Conservation (phyloP, 2,329 filamentous ascomycete genomes). For the Nannizziopsis arthrosporioides region DNA sequence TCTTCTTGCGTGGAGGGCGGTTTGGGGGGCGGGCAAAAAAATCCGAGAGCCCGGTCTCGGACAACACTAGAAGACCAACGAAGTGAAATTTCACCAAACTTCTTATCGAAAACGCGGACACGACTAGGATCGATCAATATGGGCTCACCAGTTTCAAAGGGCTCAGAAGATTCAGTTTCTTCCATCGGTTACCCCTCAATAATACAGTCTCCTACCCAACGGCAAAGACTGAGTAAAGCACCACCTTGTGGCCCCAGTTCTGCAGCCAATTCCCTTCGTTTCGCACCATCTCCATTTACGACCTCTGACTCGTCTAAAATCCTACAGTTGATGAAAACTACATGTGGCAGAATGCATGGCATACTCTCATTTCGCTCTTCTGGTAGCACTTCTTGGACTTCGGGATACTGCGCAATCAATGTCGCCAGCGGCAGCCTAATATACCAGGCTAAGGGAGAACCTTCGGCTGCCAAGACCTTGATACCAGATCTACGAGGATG, state of each 20-base stretch:
- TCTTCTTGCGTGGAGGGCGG: slow-evolving; percentile 28
- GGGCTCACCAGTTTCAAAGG: slow-evolving; percentile 24
- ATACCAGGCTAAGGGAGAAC: slow-evolving; percentile 41
- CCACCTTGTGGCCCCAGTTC: slow-evolving; percentile 22
- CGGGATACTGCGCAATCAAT: slow-evolving; percentile 42
- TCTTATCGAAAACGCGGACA: slow-evolving; percentile 25
- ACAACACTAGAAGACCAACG: slow-evolving; percentile 35
- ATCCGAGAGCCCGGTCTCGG: slow-evolving; percentile 29
- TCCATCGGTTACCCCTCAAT: slow-evolving; percentile 42
- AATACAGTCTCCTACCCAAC: slow-evolving; percentile 31
- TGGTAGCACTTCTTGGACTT: slow-evolving; percentile 36
- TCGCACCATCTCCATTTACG: slow-evolving; percentile 28
- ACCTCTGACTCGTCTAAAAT: slow-evolving; percentile 39
- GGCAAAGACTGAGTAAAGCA: slow-evolving; percentile 27
- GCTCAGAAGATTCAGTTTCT: slow-evolving; percentile 28
- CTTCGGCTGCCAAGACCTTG: slow-evolving; percentile 37
- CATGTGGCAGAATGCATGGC: slow-evolving; percentile 42
- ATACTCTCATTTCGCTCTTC: slow-evolving; percentile 40
- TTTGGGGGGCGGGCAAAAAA: slow-evolving; percentile 22
- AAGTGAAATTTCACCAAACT: slow-evolving; percentile 27
- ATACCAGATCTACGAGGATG: slow-evolving; percentile 41
- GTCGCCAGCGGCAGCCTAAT: slow-evolving; percentile 41
- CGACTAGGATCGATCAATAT: slow-evolving; percentile 31
- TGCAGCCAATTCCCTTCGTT: slow-evolving; percentile 20
- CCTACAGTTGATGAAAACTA: slow-evolving; percentile 41